Evolutionary conservation across 2,329 filamentous ascomycete species (phyloP).

Genomic region (Pyrenochaeta sp.): DNA sequence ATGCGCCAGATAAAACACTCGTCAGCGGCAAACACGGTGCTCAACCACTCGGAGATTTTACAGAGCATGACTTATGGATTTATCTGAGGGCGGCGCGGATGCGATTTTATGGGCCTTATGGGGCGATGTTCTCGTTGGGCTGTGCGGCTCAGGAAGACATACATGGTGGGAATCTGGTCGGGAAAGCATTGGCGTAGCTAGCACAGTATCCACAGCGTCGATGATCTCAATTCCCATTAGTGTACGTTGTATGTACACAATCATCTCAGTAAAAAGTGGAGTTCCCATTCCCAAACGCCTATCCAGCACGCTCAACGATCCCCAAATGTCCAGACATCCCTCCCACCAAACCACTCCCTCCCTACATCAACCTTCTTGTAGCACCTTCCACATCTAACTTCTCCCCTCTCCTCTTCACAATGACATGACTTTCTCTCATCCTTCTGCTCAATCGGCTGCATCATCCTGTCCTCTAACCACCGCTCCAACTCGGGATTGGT

Average conservation of each 20-base stretch:
- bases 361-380: constrained; percentile 18
- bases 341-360: constrained; percentile 23
- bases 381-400: constrained; percentile 43
- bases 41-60: neutral
- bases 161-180: neutral
- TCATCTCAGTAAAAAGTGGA: neutral
- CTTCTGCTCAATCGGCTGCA: constrained; percentile 42
- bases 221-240: neutral
- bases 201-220: neutral
- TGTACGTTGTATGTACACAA: neutral
- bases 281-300: neutral
- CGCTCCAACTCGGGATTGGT: constrained; percentile 53
- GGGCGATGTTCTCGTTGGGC: neutral
- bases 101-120: neutral
- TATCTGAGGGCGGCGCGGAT: constrained; percentile 1
- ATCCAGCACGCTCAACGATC: constrained; percentile 18
- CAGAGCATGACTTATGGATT: too few species aligned
- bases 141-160: neutral
- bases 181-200: neutral
- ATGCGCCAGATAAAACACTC: constrained; percentile 14
- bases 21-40: constrained; percentile 6
- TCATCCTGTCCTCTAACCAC: constrained; percentile 57
- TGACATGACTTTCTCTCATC: constrained; percentile 24
- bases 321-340: constrained; percentile 33
- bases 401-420: constrained; percentile 38